These are phyloP conservation scores for Mortierella polycephala DNA, from an alignment of 371 early-diverging fungal species.

Conservation along the genomic window DNA sequence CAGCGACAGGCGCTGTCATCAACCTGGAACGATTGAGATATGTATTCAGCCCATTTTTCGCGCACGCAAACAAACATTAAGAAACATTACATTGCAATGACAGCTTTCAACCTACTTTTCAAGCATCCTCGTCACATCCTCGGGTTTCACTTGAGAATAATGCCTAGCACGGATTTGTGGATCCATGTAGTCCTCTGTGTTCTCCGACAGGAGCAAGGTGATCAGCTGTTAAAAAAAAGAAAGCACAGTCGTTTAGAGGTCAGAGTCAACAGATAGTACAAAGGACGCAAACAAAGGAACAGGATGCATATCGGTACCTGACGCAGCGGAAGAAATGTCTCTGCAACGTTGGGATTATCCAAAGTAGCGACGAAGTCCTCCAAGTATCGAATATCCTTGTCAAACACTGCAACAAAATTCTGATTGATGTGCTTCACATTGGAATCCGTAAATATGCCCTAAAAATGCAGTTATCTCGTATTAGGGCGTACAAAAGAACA, in stretches of 20 bases:
- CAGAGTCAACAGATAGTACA: background rate
- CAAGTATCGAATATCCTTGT: slow-evolving; percentile 78
- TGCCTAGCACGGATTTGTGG: slow-evolving; percentile 67
- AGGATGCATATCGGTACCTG: slow-evolving; percentile 64
- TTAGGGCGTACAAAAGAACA: slow-evolving; percentile 3
- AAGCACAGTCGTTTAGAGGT: background rate
- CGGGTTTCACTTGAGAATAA: slow-evolving; percentile 71
- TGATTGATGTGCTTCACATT: slow-evolving; percentile 72
- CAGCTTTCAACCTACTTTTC: slow-evolving; percentile 77
- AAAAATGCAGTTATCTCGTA: slow-evolving; percentile 8
- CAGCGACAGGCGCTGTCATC: slow-evolving; percentile 44
- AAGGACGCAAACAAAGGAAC: no score
- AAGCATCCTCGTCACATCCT: slow-evolving; percentile 74
- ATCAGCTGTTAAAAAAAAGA: slow-evolving; percentile 60
- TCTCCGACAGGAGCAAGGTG: slow-evolving; percentile 70
- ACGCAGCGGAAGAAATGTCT: slow-evolving; percentile 77
- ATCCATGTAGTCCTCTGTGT: slow-evolving; percentile 78
- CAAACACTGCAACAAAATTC: slow-evolving; percentile 73
- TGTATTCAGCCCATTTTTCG: background rate
- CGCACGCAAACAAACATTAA: background rate
- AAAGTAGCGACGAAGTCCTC: slow-evolving; percentile 77
- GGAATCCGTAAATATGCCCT: slow-evolving; percentile 72
- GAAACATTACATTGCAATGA: background rate
- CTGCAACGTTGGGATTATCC: slow-evolving; percentile 73
- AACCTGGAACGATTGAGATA: slow-evolving; percentile 13